Evolutionary conservation across 306 rosid species (phyloP).

Genomic region (Castanea mollissima): DNA sequence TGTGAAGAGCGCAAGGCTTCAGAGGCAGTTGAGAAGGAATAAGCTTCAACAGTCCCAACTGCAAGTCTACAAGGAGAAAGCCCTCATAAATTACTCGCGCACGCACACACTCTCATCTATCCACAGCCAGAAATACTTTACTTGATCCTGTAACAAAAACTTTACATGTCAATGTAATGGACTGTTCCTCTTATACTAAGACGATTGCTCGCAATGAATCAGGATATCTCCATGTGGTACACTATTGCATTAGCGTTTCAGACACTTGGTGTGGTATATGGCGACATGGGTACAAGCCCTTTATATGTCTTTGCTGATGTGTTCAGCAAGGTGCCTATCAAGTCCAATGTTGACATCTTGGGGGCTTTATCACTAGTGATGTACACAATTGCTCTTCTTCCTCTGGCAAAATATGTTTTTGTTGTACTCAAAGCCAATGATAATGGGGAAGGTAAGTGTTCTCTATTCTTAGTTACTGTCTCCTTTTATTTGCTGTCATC

Average conservation of each 20-base stretch:
- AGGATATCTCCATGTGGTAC: slow-evolving; percentile 66
- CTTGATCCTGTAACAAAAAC: neutral
- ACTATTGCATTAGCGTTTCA: slow-evolving; percentile 76
- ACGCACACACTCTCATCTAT: neutral
- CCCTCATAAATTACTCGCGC: neutral
- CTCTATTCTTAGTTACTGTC: slow-evolving; percentile 10
- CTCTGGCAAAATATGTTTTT: slow-evolving; percentile 84
- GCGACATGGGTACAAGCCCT: slow-evolving; percentile 98
- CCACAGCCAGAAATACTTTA: slow-evolving; percentile 7
- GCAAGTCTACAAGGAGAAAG: neutral
- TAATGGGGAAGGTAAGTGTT: slow-evolving; percentile 78
- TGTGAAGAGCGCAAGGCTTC: neutral
- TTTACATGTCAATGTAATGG: slow-evolving; percentile 1
- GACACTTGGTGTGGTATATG: slow-evolving; percentile 96
- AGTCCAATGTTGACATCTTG: slow-evolving; percentile 73
- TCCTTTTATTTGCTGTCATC: slow-evolving; percentile 16
- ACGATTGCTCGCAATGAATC: slow-evolving; percentile 34
- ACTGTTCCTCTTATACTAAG: slow-evolving; percentile 14
- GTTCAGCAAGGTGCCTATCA: slow-evolving; percentile 72
- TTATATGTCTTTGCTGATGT: slow-evolving; percentile 90
- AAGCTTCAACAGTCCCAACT: neutral
- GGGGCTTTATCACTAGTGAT: slow-evolving; percentile 93
- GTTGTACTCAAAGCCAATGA: slow-evolving; percentile 98
- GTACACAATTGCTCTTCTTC: slow-evolving; percentile 89
- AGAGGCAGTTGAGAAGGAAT: neutral